These are phyloP conservation scores for Volvox africanus DNA, from an alignment of 139 green algal species.

Conservation along the genomic window DNA sequence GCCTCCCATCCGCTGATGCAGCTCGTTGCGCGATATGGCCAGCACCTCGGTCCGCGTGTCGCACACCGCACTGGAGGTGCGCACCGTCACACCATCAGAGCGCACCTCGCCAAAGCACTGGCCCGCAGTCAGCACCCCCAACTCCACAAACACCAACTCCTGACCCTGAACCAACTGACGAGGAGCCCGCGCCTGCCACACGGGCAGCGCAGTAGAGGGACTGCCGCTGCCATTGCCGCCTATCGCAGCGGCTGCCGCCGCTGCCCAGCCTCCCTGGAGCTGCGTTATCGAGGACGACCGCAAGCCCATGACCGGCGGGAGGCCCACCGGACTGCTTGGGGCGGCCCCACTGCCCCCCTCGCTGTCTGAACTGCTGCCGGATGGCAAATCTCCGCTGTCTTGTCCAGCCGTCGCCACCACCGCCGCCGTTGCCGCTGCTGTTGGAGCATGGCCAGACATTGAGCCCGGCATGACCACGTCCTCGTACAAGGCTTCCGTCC, in stretches of 20 bases:
- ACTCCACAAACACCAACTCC: constrained; percentile 41
- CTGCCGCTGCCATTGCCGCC: neutral
- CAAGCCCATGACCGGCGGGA: neutral
- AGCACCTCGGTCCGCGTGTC: constrained; percentile 39
- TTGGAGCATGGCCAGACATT: neutral
- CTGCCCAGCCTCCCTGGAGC: neutral
- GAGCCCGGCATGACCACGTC: constrained; percentile 14
- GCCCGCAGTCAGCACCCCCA: constrained; percentile 15
- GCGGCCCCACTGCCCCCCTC: neutral
- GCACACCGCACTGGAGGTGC: constrained; percentile 15
- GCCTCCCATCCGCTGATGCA: constrained; percentile 4
- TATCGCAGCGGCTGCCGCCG: neutral
- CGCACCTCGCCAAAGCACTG: constrained; percentile 48
- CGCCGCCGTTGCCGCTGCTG: neutral
- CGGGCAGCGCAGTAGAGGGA: neutral
- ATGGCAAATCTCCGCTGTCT: neutral
- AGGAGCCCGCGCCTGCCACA: constrained; percentile 27
- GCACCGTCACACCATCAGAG: constrained; percentile 7
- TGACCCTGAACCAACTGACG: neutral
- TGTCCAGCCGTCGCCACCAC: neutral
- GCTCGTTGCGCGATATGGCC: constrained; percentile 6
- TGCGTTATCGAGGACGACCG: neutral
- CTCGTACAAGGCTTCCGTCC: neutral
- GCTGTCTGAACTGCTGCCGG: neutral
- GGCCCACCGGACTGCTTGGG: neutral